These are phyloP conservation scores for Linum trigynum DNA, from an alignment of 345 rosid genomes.

Conservation along the genomic window DNA sequence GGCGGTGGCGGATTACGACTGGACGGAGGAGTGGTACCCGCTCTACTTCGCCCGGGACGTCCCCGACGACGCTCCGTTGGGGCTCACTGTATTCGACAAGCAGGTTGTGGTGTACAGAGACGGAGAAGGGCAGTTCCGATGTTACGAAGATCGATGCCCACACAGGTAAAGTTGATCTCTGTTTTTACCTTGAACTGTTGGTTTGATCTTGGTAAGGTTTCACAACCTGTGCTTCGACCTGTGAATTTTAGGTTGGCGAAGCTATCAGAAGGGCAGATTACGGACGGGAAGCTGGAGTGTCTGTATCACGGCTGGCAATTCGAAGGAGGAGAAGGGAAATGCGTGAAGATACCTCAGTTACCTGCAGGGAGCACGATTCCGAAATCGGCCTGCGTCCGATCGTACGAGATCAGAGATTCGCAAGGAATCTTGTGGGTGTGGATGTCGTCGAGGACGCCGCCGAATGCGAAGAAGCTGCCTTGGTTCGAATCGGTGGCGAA, in stretches of 20 bases:
- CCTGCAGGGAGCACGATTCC: constrained; percentile 77
- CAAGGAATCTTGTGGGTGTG: constrained; percentile 95
- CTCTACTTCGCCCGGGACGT: constrained; percentile 69
- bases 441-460: constrained; percentile 73
- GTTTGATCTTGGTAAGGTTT: neutral
- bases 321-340: constrained; percentile 80
- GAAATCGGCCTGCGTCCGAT: constrained; percentile 59
- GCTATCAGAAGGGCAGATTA: constrained; percentile 82
- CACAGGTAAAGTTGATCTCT: constrained; percentile 45
- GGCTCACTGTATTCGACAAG: constrained; percentile 71
- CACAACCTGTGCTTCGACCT: neutral
- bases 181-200: neutral
- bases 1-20: constrained; percentile 56
- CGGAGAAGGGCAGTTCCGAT: constrained; percentile 49
- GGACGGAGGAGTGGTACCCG: constrained; percentile 95
- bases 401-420: constrained; percentile 64
- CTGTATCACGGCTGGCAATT: constrained; percentile 96
- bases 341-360: constrained; percentile 93
- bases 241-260: constrained; percentile 56
- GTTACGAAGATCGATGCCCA: constrained; percentile 86
- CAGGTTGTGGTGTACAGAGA: constrained; percentile 76
- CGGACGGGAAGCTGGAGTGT: constrained; percentile 88
- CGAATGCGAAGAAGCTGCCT: constrained; percentile 54
- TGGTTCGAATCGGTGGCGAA: constrained; percentile 83
- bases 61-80: constrained; percentile 86